These are phyloP conservation scores for Neckera pumila DNA, from an alignment of 225 moss, liverwort and hornwort species.

Conservation along the genomic window DNA sequence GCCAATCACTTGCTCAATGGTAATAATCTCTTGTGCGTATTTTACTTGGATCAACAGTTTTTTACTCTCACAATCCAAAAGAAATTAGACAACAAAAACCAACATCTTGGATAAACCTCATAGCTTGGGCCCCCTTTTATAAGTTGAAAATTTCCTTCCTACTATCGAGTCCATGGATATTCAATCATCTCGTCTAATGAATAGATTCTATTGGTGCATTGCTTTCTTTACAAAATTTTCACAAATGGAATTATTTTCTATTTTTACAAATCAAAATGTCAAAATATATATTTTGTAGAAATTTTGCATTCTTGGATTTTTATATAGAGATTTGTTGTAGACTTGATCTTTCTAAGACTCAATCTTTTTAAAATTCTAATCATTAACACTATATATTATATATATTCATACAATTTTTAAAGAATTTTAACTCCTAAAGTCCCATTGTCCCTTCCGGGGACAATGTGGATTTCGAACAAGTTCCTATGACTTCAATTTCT, in stretches of 20 bases:
- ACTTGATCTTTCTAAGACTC: not conserved
- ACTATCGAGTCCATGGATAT: not conserved
- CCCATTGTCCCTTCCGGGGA: no score
- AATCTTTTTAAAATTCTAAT: not conserved
- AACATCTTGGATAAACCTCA: not conserved
- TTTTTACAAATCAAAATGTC: not conserved
- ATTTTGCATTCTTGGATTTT: not conserved
- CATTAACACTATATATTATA: no score
- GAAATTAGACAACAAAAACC: not conserved
- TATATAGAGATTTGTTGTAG: not conserved
- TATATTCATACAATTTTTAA: no score
- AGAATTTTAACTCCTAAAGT: no score
- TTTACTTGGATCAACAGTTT: conserved; percentile 51
- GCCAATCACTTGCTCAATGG: conserved; percentile 53
- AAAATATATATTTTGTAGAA: not conserved
- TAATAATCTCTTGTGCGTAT: conserved; percentile 63
- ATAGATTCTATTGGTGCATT: not conserved
- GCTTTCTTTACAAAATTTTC: not conserved
- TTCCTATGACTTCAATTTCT: no score
- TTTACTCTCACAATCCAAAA: not conserved
- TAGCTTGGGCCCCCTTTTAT: not conserved
- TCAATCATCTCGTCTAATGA: not conserved
- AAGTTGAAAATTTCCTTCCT: not conserved
- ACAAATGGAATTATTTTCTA: not conserved
- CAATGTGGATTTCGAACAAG: no score